Conservation (phyloP, 1,284 basidiomycete genomes). For the Fomes fomentarius region DNA sequence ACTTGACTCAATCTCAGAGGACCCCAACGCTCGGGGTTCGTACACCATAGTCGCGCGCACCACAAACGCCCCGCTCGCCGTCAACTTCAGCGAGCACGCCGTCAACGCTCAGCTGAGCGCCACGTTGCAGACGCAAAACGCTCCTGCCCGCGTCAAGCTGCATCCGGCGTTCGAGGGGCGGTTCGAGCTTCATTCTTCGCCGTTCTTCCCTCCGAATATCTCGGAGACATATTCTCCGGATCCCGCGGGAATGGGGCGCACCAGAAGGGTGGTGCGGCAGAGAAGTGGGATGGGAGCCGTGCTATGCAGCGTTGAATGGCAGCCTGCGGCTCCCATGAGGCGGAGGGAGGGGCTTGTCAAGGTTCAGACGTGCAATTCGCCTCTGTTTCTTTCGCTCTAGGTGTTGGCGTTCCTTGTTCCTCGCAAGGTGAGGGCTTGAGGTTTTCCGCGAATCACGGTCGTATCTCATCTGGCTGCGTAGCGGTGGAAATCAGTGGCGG, state of each 20-base stretch:
- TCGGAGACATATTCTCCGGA: not conserved
- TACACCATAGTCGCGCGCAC: slow-evolving; percentile 34
- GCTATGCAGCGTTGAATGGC: slow-evolving; percentile 4
- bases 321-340: not conserved
- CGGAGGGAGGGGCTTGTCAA: slow-evolving; percentile 3
- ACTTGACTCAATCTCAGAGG: slow-evolving; percentile 28
- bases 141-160: slow-evolving; percentile 35
- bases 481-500: no score
- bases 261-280: not conserved
- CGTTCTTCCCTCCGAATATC: not conserved
- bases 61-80: slow-evolving; percentile 29
- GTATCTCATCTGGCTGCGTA: no score
- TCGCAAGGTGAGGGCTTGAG: no score
- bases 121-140: slow-evolving; percentile 35
- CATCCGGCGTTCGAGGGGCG: slow-evolving; percentile 46
- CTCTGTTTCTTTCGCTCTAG: not conserved
- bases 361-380: slow-evolving; percentile 10
- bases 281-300: not conserved
- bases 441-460: no score
- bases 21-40: slow-evolving; percentile 21
- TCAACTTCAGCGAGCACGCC: slow-evolving; percentile 39
- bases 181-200: slow-evolving; percentile 35
- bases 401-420: no score
- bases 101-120: slow-evolving; percentile 39
- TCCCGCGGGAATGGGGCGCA: slow-evolving; percentile 6